Conservation (phyloP, 148 eudicot genomes). For the Amaranthus cruentus region DNA sequence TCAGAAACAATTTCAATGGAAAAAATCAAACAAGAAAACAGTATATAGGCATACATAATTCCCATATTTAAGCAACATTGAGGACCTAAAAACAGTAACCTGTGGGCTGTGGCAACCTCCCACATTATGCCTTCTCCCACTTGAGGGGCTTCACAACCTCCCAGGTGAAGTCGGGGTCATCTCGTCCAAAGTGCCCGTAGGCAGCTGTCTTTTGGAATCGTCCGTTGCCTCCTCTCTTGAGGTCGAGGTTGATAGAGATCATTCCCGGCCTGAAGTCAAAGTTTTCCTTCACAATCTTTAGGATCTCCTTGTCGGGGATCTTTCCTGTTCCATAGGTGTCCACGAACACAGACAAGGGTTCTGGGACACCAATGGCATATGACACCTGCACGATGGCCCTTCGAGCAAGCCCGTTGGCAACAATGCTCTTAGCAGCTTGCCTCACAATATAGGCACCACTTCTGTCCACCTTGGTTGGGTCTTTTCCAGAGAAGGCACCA, state of each 20-base stretch:
- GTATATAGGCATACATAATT: background rate
- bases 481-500: slow-evolving; percentile 55
- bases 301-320: slow-evolving; percentile 62
- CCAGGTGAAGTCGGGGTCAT: slow-evolving; percentile 44
- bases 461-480: slow-evolving; percentile 61
- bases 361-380: slow-evolving; percentile 68
- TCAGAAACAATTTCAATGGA: slow-evolving; percentile 11
- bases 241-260: slow-evolving; percentile 58
- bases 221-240: slow-evolving; percentile 53
- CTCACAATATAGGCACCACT: slow-evolving; percentile 65
- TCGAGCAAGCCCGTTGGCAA: slow-evolving; percentile 56
- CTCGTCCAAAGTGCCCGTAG: slow-evolving; percentile 41
- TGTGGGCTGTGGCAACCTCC: background rate
- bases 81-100: background rate
- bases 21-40: background rate
- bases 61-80: too few species aligned
- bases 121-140: slow-evolving; percentile 26
- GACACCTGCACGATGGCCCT: slow-evolving; percentile 68
- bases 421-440: slow-evolving; percentile 67
- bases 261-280: slow-evolving; percentile 71
- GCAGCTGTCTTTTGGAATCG: slow-evolving; percentile 55
- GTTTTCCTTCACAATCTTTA: slow-evolving; percentile 56
- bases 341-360: slow-evolving; percentile 63
- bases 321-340: slow-evolving; percentile 60
- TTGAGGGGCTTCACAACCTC: slow-evolving; percentile 43